These are phyloP conservation scores for Caloboletus firmus DNA, from an alignment of 1,284 basidiomycete species.

Conservation along the genomic window DNA sequence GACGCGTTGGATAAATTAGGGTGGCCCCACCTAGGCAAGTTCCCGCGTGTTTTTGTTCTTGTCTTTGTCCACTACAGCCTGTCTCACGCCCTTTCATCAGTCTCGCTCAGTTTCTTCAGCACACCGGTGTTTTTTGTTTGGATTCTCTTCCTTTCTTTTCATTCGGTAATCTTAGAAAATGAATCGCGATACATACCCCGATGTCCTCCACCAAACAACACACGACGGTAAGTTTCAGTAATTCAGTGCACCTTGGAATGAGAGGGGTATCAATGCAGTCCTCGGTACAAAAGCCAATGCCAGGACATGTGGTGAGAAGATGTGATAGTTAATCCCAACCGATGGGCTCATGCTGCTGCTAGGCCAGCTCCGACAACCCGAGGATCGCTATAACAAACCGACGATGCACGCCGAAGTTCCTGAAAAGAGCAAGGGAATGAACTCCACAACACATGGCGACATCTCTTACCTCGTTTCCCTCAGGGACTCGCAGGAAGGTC, in stretches of 20 bases:
- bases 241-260: neutral
- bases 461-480: conserved; percentile 13
- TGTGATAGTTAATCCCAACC: neutral
- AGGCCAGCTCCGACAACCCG: conserved; percentile 19
- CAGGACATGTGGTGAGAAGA: conserved; percentile 17
- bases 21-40: neutral
- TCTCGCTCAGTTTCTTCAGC: conserved; percentile 14
- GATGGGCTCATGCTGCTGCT: conserved; percentile 3
- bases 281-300: conserved; percentile 6
- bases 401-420: neutral
- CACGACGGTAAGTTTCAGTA: conserved; percentile 16
- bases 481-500: conserved; percentile 15
- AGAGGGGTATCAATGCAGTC: neutral
- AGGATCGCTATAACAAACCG: conserved; percentile 7
- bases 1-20: conserved; percentile 37
- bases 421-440: conserved; percentile 15
- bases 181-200: conserved; percentile 30
- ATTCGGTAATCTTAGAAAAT: conserved; percentile 12
- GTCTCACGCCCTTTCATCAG: conserved; percentile 19
- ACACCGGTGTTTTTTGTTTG: conserved; percentile 3
- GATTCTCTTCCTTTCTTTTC: neutral
- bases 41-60: conserved; percentile 27
- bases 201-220: conserved; percentile 8
- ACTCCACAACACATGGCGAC: neutral
- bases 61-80: conserved; percentile 11